Conservation (phyloP, 2,329 filamentous ascomycete species). For the Chaetomium sp. region DNA sequence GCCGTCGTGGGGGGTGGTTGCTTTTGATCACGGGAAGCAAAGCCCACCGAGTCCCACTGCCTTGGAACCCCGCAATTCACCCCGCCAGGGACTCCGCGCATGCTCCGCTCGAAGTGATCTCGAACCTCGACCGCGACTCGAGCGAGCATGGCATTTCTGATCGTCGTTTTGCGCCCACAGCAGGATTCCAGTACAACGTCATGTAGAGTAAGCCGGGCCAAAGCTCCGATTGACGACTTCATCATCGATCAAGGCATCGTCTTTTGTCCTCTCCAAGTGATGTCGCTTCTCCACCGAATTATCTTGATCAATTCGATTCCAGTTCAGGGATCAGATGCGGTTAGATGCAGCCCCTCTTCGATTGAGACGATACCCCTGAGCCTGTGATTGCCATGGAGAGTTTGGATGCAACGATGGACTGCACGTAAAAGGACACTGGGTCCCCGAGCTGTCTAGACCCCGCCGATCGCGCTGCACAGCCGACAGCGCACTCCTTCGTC, state of each 20-base stretch:
- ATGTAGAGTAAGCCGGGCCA: conserved; percentile 2
- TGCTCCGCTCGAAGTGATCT: conserved; percentile 14
- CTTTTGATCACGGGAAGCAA: conserved; percentile 17
- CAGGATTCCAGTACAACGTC: conserved; percentile 11
- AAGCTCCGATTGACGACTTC: conserved; percentile 4
- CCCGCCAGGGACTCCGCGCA: conserved; percentile 15
- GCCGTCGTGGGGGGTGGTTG: conserved; percentile 12
- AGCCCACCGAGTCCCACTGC: conserved; percentile 10
- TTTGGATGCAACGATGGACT: not conserved
- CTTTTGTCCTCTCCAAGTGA: not conserved
- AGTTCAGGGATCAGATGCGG: not conserved
- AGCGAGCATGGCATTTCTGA: conserved; percentile 10
- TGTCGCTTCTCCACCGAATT: not conserved
- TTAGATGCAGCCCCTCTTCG: not conserved
- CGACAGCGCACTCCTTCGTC: not conserved
- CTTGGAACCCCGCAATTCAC: conserved; percentile 14
- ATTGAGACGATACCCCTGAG: not conserved
- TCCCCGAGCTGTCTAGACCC: conserved; percentile 15
- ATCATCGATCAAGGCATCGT: not conserved
- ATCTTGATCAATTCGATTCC: not conserved
- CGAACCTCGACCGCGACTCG: conserved; percentile 5
- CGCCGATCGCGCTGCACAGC: conserved; percentile 21
- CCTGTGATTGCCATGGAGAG: not conserved
- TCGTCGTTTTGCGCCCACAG: conserved; percentile 21
- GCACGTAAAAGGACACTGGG: conserved; percentile 1